phyloP scores from a whole-genome alignment of 352 stramenopile species.

The Phytopythium aichiense region DNA sequence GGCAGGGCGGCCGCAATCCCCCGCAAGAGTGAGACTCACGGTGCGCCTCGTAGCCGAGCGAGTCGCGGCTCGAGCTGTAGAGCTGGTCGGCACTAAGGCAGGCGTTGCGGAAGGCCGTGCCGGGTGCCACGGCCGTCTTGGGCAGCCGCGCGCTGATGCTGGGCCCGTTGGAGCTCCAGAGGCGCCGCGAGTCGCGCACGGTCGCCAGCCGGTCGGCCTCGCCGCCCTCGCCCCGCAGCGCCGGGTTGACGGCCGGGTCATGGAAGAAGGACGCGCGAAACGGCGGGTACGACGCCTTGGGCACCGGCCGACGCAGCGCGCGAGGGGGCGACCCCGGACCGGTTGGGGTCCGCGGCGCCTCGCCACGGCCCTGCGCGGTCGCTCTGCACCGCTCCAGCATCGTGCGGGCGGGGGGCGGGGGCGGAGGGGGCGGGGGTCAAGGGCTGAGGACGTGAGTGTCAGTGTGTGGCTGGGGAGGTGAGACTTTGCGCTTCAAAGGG shows the following conservation, averaged over 20 bases:
- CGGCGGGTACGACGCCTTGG: slow-evolving; percentile 26
- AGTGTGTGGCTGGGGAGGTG: not conserved
- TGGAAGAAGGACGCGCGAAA: slow-evolving; percentile 72
- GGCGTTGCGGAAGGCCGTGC: slow-evolving; percentile 64
- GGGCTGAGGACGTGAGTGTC: not conserved
- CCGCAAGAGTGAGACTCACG: slow-evolving; percentile 21
- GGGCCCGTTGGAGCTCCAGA: slow-evolving; percentile 44
- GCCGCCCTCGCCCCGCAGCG: slow-evolving; percentile 30
- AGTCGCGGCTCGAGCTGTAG: slow-evolving; percentile 56
- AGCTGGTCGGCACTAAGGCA: slow-evolving; percentile 56
- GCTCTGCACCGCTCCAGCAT: not conserved
- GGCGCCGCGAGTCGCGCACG: slow-evolving; percentile 39
- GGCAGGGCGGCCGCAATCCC: not conserved
- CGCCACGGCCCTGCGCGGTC: not conserved
- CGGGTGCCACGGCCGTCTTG: slow-evolving; percentile 51
- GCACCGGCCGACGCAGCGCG: not conserved
- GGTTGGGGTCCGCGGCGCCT: not conserved
- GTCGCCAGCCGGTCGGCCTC: slow-evolving; percentile 25
- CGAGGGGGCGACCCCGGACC: not conserved
- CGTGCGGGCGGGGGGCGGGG: too few relatives aligned
- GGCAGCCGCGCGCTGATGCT: slow-evolving; percentile 40
- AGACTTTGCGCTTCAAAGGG: not conserved
- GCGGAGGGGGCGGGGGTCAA: not conserved
- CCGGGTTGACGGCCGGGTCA: slow-evolving; percentile 42
- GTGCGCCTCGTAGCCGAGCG: slow-evolving; percentile 62